Evolutionary conservation across 768 basidiomycete genomes (phyloP), one percentile per base, ranked within the genome.

Genomic region (Tricholoma matsutake): DNA sequence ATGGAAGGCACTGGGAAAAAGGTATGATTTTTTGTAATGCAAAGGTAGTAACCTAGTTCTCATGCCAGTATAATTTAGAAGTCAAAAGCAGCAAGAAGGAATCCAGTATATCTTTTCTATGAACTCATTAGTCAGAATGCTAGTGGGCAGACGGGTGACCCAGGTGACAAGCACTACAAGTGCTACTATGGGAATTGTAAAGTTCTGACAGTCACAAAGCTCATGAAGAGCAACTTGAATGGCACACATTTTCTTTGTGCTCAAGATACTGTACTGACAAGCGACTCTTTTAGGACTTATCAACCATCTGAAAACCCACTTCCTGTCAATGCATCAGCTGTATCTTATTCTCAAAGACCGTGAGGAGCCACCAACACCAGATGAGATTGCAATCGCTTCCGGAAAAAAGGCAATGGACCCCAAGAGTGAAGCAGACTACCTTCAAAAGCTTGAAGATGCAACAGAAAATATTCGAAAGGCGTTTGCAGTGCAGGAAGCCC

Each of bases 81-180:
- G 1, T n/a, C 16, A 29, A 16, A 52, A n/a, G 29, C 8, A 2
- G 39, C 39, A 52, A 41, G 3, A 18, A 7, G 29, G 4, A 65
- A 65, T 37, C 65, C 65, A 2, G 61, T 69, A 29, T 68, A 68
- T 54, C 51, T 56, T 39, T 69, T 68, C 54, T 68, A 68, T 45
- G 59, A 69, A n/a, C 5, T 28, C 3, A 58, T 63, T 11, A n/a
- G 10, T 14, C 54, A 53, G 20, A 62, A 63, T 22, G 37, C 53
- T 8, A 41, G 60, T 25, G 67, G 68, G 0, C 20, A 35, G 16
- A 10, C 57, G 11, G 65, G 67, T n/a, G 54, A 60, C 16, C 54
- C 52, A 2, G 65, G 67, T 10, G 65, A 68, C 60, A 67, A 62
- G 28, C 67, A 69, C 59, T 69, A 63, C 56, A 52, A 60, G n/a